These are phyloP conservation scores for Trichophyton simii DNA, from an alignment of 2,329 filamentous ascomycete species.

Conservation along the genomic window DNA sequence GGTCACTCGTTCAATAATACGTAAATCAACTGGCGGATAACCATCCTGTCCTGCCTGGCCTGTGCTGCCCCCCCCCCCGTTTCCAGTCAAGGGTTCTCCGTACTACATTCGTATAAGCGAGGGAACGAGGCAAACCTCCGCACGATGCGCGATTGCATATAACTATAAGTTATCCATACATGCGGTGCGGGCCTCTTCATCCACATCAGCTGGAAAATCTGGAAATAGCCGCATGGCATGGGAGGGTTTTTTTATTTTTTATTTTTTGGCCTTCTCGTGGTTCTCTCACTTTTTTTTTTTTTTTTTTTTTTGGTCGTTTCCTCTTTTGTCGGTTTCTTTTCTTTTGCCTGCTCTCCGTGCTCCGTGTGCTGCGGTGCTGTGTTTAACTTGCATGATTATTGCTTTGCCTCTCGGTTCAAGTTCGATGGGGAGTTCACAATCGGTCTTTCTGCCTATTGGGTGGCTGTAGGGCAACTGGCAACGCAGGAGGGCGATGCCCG, in stretches of 20 bases:
- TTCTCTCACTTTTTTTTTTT: not conserved
- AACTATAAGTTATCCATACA: not conserved
- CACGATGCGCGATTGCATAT: not conserved
- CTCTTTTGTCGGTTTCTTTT: too few relatives aligned
- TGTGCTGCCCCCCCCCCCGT: too few relatives aligned
- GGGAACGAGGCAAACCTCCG: not conserved
- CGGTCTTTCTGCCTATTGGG: not conserved
- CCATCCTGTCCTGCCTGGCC: too few relatives aligned
- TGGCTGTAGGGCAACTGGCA: not conserved
- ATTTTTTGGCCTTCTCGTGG: not conserved
- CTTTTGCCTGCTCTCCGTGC: too few relatives aligned
- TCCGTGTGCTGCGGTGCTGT: too few relatives aligned
- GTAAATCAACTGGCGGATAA: too few relatives aligned
- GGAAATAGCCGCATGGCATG: not conserved
- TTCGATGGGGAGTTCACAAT: not conserved
- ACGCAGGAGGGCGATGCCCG: not conserved
- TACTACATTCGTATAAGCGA: not conserved
- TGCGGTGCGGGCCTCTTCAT: not conserved
- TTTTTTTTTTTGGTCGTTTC: not conserved
- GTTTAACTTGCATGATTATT: not conserved
- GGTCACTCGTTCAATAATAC: too few relatives aligned
- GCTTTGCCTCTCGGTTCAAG: not conserved
- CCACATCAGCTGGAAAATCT: not conserved
- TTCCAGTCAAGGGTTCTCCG: not conserved
- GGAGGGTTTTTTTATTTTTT: not conserved